Conservation (phyloP, 116 monocot species). For the Cymodocea nodosa region DNA sequence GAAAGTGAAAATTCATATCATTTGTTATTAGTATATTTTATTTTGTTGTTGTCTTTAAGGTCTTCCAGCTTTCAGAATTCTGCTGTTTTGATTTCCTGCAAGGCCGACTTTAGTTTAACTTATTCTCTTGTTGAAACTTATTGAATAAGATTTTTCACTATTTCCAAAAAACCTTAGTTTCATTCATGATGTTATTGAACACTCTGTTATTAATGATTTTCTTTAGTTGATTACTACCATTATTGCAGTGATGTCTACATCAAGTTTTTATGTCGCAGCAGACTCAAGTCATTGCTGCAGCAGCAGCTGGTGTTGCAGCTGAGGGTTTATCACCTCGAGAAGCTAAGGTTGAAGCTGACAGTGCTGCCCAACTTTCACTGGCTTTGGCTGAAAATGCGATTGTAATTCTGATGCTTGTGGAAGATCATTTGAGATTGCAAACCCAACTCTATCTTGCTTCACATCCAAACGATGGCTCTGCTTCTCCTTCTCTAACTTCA, state of each 20-base stretch:
- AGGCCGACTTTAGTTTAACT: not conserved
- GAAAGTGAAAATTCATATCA: too few species aligned
- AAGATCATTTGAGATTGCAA: conserved; percentile 92
- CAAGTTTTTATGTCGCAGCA: conserved; percentile 44
- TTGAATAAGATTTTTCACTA: too few species aligned
- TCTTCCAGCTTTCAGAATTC: not conserved
- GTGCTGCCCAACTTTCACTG: conserved; percentile 73
- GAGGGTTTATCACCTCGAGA: conserved; percentile 81
- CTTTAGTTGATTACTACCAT: conserved; percentile 3
- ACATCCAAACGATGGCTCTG: conserved; percentile 17
- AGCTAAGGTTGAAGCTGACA: conserved; percentile 81
- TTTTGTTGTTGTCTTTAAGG: too few species aligned
- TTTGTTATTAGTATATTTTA: too few species aligned
- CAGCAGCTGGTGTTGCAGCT: conserved; percentile 88
- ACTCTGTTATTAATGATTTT: not conserved
- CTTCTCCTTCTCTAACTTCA: conserved; percentile 30
- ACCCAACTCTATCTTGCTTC: conserved; percentile 44
- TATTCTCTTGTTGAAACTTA: not conserved
- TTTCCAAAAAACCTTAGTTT: not conserved
- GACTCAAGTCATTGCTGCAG: conserved; percentile 99
- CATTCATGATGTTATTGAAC: not conserved
- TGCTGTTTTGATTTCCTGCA: not conserved
- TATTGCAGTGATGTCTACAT: conserved; percentile 22
- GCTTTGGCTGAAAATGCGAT: conserved; percentile 97
- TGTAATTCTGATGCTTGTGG: conserved; percentile 92